These are phyloP conservation scores for Aristolochia californica DNA, from an alignment of 164 flowering plant species.

Conservation along the genomic window DNA sequence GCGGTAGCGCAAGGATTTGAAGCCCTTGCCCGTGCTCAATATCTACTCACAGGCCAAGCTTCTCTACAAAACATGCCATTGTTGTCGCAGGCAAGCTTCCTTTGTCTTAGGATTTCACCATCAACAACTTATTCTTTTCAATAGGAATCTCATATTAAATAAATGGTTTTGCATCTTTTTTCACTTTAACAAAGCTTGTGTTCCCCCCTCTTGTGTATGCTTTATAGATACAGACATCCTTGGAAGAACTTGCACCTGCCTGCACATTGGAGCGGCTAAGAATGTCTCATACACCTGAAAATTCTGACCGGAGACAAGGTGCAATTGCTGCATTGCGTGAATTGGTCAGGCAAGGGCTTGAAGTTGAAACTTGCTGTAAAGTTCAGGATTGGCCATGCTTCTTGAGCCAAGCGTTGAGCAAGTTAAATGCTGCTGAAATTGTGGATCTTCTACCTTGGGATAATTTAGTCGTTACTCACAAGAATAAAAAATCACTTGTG, in stretches of 20 bases:
- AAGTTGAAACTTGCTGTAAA: slow-evolving; percentile 64
- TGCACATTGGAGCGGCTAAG: slow-evolving; percentile 84
- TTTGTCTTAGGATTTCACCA: background rate
- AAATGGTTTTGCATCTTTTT: background rate
- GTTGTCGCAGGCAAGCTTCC: slow-evolving; percentile 53
- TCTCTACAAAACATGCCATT: slow-evolving; percentile 66
- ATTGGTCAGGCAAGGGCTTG: slow-evolving; percentile 91
- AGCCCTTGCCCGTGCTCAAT: slow-evolving; percentile 96
- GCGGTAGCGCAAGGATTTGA: slow-evolving; percentile 92
- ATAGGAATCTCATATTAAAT: no score
- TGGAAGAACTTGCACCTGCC: slow-evolving; percentile 96
- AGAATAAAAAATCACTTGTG: slow-evolving; percentile 82
- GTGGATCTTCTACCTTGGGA: slow-evolving; percentile 91
- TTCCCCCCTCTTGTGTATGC: background rate
- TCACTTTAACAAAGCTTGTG: background rate
- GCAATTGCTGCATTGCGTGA: slow-evolving; percentile 89
- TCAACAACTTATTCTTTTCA: no score
- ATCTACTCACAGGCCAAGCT: slow-evolving; percentile 65
- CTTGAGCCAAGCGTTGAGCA: slow-evolving; percentile 64
- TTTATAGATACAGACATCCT: slow-evolving; percentile 82
- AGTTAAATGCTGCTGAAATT: slow-evolving; percentile 74
- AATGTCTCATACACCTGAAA: slow-evolving; percentile 70
- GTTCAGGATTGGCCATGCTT: slow-evolving; percentile 86
- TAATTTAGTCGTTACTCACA: slow-evolving; percentile 47
- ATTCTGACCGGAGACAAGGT: slow-evolving; percentile 80